Evolutionary conservation across 768 basidiomycete species (phyloP), one percentile per base, ranked within the genome.

Genomic region (Xerocomellus amylosporus): DNA sequence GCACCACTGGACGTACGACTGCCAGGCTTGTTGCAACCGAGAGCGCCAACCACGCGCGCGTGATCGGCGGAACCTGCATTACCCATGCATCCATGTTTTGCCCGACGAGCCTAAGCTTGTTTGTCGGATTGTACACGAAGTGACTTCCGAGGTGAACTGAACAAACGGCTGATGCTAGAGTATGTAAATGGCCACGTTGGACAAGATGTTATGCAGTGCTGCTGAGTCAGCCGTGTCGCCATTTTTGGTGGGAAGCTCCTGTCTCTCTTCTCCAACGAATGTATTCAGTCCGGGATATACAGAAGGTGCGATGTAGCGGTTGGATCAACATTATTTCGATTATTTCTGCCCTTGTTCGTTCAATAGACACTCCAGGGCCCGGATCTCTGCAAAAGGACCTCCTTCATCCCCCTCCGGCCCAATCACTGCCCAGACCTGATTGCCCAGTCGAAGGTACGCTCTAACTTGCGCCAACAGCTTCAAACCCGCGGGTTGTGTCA

Each of bases 61-160:
- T 97, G 40, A 98, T 84, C 5, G 94, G 94, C 33, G 94, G 94
- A 55, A 98, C 90, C 64, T 94, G 91, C 28, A 80, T 80, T 33
- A 97, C 80, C 94, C 93, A 95, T 31, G 87, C 90, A 68, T 96
- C 93, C 90, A 91, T 90, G 46, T 46, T 65, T 42, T 17, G 1
- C 36, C 49, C 56, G 37, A 55, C 50, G 44, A 53, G 26, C 48
- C 40, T 20, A 26, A 51, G 46, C 48, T 20, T 36, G 45, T 53
- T 13, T 38, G 45, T 47, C 43, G 45, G 39, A 51, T 44, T 38
- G 26, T 33, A 26, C 38, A 36, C 39, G 37, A 33, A 47, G 28
- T 41, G 20, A 37, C 40, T 47, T 44, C 34, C 36, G 33, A 31
- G 37, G 24, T 33, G 44, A 28, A 20, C 34, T 45, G 42, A 41